phyloP scores from a whole-genome alignment of 2,329 filamentous ascomycete genomes.

The Neophaeococcomyces mojaviensis region DNA sequence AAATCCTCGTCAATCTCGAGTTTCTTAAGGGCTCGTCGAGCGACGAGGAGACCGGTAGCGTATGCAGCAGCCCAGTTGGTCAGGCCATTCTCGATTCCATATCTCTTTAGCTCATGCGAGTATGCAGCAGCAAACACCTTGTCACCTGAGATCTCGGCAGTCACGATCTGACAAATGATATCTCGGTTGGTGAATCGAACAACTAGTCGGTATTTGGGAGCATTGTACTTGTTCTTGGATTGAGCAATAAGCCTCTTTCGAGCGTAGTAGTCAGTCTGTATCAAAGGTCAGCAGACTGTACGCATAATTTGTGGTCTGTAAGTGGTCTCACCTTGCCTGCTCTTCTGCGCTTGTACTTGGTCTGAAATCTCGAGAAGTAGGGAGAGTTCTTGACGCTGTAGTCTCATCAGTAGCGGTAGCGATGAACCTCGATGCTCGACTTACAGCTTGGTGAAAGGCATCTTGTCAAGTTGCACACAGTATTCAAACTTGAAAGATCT shows the following conservation, averaged over 20 bases:
- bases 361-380: slow-evolving; percentile 98
- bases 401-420: slow-evolving; percentile 4
- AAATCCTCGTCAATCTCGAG: slow-evolving; percentile 91
- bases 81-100: slow-evolving; percentile 95
- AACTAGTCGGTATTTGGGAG: slow-evolving; percentile 98
- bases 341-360: slow-evolving; percentile 98
- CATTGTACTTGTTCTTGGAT: slow-evolving; percentile 99
- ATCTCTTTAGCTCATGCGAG: slow-evolving; percentile 94
- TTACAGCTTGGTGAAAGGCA: slow-evolving; percentile 70
- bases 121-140: slow-evolving; percentile 92
- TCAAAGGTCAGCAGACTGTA: neutral
- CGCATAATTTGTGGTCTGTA: neutral
- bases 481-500: slow-evolving; percentile 11
- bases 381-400: slow-evolving; percentile 79
- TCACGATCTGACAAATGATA: slow-evolving; percentile 96
- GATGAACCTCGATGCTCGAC: slow-evolving; percentile 2
- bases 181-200: slow-evolving; percentile 99
- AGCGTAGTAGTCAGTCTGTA: slow-evolving; percentile 97
- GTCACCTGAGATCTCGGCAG: slow-evolving; percentile 93
- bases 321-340: slow-evolving; percentile 52
- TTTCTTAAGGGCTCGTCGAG: slow-evolving; percentile 95
- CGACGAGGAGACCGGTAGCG: slow-evolving; percentile 90
- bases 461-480: slow-evolving; percentile 8
- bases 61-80: slow-evolving; percentile 99
- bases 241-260: slow-evolving; percentile 99